Conservation (phyloP, 2,329 filamentous ascomycete species). For the Cladosporium sp. region DNA sequence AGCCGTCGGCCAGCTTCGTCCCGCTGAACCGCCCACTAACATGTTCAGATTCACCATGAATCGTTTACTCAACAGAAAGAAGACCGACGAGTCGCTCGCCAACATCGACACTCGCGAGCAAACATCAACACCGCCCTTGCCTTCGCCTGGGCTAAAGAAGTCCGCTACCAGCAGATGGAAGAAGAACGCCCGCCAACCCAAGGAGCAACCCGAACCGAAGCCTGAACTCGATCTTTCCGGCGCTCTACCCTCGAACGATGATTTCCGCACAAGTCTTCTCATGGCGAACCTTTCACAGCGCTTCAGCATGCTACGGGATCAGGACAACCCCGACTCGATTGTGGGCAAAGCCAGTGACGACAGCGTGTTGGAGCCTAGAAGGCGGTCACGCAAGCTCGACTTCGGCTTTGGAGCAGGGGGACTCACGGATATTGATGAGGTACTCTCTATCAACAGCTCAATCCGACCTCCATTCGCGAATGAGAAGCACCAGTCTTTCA, state of each 20-base stretch:
- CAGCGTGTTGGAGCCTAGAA: conserved; percentile 78
- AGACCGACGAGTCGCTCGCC: conserved; percentile 8
- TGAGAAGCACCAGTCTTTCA: conserved; percentile 60
- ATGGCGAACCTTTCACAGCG: conserved; percentile 93
- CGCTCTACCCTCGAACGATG: conserved; percentile 74
- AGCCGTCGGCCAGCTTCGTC: not conserved
- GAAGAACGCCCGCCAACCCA: conserved; percentile 41
- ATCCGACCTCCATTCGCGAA: conserved; percentile 56
- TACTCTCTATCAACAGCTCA: conserved; percentile 68
- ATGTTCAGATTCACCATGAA: conserved; percentile 13
- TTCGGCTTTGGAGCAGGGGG: conserved; percentile 55
- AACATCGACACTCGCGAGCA: conserved; percentile 2
- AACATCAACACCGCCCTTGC: conserved; percentile 10
- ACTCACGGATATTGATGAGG: conserved; percentile 83
- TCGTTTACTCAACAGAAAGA: conserved; percentile 13
- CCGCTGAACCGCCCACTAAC: conserved; percentile 2
- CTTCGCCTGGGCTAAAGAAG: conserved; percentile 28
- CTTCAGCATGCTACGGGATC: conserved; percentile 94
- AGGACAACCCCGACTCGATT: conserved; percentile 84
- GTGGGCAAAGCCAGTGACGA: conserved; percentile 94
- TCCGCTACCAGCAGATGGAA: conserved; percentile 33
- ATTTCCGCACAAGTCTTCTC: conserved; percentile 91
- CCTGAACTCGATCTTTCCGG: conserved; percentile 65
- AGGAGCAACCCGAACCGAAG: conserved; percentile 51
- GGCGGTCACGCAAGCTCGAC: conserved; percentile 71